Evolutionary conservation across 257 asterid genomes (phyloP), one percentile per base, ranked within the genome.

Genomic region (Rauvolfia tetraphylla): DNA sequence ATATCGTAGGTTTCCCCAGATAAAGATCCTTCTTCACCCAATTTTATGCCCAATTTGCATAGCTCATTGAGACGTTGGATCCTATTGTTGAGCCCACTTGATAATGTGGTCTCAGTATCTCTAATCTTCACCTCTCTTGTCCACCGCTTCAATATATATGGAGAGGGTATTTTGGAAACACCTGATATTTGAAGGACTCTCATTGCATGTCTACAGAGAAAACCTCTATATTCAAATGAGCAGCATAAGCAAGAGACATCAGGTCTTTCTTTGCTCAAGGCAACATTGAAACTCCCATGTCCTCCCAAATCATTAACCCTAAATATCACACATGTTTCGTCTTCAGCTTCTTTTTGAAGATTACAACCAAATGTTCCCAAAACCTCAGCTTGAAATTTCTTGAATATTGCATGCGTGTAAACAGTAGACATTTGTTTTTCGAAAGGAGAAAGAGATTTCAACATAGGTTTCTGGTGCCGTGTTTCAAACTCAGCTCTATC

Each of bases 341-440:
- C 84, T 58, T 81, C 86, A 4, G 54, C 78, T 76, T 80, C 83
- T 81, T 58, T 79, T 78, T 41, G 78, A 61, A 76, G 74, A 58
- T 70, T 74, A 71, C 90, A 88, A 62, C 79, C 44, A 61, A 58
- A 74, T 22, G 75, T 59, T 44, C 88, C 90, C 27, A 71, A 76
- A 67, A 84, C 85, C 77, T 88, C 92, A 53, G 75, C 78, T 75
- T 86, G 92, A 79, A 88, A 88, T 72, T 78, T 80, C 75, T 58
- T 59, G 75, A 77, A 88, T 34, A 78, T 31, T 10, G 83, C 68
- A 73, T 70, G 73, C 10, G 92, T 84, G 70, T 88, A 88, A 57
- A 88, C 76, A 53, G 58, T 49, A 69, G 84, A 80, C 89, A 86
- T 83, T 76, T 88, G 88, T 75, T 79, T 81, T 87, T 88, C 92